These are phyloP conservation scores for Scenedesmus sp. DNA, from an alignment of 163 green algal genomes.

Conservation along the genomic window DNA sequence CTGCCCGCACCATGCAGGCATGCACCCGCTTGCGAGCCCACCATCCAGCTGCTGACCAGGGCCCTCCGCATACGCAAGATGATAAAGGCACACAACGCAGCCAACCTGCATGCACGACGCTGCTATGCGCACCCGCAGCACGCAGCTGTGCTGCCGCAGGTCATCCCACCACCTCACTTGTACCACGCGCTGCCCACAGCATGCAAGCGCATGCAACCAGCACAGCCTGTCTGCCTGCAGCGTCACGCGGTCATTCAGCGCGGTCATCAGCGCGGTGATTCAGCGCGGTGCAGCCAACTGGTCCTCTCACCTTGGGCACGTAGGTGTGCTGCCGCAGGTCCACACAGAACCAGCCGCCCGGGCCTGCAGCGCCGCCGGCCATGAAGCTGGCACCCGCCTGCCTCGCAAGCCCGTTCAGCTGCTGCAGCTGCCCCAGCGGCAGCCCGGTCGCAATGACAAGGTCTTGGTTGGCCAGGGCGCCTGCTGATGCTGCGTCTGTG, in stretches of 20 bases:
- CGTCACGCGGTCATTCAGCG: too few species aligned
- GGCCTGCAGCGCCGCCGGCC: conserved; percentile 51
- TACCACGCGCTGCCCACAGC: too few species aligned
- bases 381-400: conserved; percentile 30
- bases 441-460: conserved; percentile 36
- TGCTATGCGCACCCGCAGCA: too few species aligned
- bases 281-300: too few species aligned
- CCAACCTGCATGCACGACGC: too few species aligned
- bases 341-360: conserved; percentile 53
- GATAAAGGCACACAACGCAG: too few species aligned
- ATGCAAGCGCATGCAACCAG: too few species aligned
- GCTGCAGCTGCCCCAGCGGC: not conserved
- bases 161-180: conserved; percentile 52
- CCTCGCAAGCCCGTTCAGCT: not conserved
- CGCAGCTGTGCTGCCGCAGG: conserved; percentile 55
- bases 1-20: too few species aligned
- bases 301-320: conserved; percentile 59
- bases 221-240: not conserved
- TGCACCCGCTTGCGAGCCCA: too few species aligned
- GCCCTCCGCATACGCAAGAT: too few species aligned
- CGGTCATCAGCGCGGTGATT: too few species aligned
- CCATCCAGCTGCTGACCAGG: conserved; percentile 45
- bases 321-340: conserved; percentile 62
- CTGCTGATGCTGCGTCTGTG: not conserved
- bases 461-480: conserved; percentile 6